Conservation (phyloP, 2,329 filamentous ascomycete genomes). For the Phialophora verrucosa region DNA sequence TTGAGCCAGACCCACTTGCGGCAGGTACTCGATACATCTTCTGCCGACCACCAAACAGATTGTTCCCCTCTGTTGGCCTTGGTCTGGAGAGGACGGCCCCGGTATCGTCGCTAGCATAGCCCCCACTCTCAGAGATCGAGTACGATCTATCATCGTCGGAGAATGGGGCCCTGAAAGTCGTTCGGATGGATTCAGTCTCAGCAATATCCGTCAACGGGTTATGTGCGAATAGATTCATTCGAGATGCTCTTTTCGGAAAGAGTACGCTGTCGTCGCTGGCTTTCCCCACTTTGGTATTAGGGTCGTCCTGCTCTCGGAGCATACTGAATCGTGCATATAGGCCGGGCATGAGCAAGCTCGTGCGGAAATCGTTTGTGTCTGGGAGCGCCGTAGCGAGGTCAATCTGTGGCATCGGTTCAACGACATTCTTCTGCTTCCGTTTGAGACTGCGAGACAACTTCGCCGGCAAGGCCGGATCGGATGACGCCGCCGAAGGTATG, state of each 20-base stretch:
- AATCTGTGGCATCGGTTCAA: conserved; percentile 64
- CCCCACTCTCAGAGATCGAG: conserved; percentile 68
- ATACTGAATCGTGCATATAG: conserved; percentile 96
- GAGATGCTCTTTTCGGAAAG: conserved; percentile 78
- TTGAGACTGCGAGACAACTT: conserved; percentile 43
- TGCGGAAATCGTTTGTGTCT: conserved; percentile 86
- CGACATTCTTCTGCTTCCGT: conserved; percentile 58
- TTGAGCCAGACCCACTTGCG: conserved; percentile 41
- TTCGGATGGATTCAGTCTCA: conserved; percentile 81
- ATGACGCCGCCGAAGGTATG: conserved; percentile 26
- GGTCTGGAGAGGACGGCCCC: conserved; percentile 83
- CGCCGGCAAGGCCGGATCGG: conserved; percentile 19
- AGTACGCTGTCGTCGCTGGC: conserved; percentile 94
- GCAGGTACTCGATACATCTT: conserved; percentile 88
- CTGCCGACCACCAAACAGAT: conserved; percentile 90
- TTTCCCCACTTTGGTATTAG: conserved; percentile 85
- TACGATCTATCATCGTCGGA: conserved; percentile 64
- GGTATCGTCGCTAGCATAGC: conserved; percentile 67
- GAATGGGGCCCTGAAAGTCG: conserved; percentile 64
- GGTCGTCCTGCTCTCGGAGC: conserved; percentile 93
- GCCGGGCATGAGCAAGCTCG: conserved; percentile 93
- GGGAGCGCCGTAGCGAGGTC: conserved; percentile 78
- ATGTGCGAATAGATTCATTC: conserved; percentile 74
- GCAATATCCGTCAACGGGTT: conserved; percentile 78
- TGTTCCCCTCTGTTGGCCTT: conserved; percentile 86